A percentile compares a stretch with the other conserved stretches of the same genome.
phyloP scores from a whole-genome alignment of 2,329 filamentous ascomycete genomes.

The Botrytis elliptica region DNA sequence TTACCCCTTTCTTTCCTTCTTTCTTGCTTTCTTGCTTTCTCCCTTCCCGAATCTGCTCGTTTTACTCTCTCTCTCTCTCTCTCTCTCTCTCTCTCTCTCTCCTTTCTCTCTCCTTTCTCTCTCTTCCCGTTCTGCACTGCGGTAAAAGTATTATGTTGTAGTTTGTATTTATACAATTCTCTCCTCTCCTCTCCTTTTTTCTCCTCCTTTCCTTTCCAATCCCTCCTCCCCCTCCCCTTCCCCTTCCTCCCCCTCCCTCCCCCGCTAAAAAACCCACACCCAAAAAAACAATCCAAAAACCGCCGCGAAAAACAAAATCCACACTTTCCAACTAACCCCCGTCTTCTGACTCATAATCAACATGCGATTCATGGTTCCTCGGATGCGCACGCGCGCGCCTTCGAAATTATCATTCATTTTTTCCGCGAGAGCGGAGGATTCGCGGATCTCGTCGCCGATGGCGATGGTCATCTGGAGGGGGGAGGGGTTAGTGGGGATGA shows the following conservation, averaged over 20 bases:
- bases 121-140: neutral
- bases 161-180: neutral
- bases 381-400: constrained; percentile 72
- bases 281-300: constrained; percentile 84
- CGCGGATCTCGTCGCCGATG: constrained; percentile 93
- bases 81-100: neutral
- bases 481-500: neutral
- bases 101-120: neutral
- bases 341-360: constrained; percentile 90
- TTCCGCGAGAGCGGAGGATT: constrained; percentile 82
- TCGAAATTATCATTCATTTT: constrained; percentile 97
- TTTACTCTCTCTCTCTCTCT: neutral
- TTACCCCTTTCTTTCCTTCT: neutral
- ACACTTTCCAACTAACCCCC: constrained; percentile 94
- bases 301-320: constrained; percentile 83
- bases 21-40: neutral
- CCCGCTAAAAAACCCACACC: constrained; percentile 74
- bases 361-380: constrained; percentile 97
- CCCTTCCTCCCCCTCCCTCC: no score
- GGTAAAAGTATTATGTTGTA: neutral
- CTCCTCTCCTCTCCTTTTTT: no score
- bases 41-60: neutral
- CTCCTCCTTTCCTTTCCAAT: no score
- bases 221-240: neutral
- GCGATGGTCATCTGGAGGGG: constrained; percentile 73